A percentile compares a stretch with the other conserved stretches of the same genome.
Evolutionary conservation across 2,329 filamentous ascomycete genomes (phyloP).

Genomic region (Exophiala aquamarina): DNA sequence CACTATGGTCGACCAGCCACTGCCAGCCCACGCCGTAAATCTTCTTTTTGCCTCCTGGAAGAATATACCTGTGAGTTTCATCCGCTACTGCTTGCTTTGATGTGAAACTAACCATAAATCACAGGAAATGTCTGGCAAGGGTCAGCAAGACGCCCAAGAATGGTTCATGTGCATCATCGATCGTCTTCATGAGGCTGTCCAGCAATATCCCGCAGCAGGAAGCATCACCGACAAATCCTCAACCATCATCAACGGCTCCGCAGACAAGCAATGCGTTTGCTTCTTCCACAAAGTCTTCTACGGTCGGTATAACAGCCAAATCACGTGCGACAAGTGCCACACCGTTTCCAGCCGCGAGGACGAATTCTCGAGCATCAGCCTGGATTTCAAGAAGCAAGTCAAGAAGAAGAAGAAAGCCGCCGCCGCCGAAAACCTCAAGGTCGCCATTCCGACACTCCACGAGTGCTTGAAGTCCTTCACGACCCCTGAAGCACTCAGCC

Average conservation of each 20-base stretch:
- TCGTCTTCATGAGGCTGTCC: constrained; percentile 77
- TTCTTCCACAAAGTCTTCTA: constrained; percentile 95
- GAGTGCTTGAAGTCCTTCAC: constrained; percentile 88
- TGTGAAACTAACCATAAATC: not conserved
- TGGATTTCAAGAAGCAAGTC: constrained; percentile 78
- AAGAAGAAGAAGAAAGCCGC: constrained; percentile 38
- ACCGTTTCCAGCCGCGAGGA: constrained; percentile 81
- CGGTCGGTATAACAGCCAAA: constrained; percentile 84
- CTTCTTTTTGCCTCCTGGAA: constrained; percentile 91
- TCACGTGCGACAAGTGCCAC: constrained; percentile 84
- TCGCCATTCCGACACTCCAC: constrained; percentile 57
- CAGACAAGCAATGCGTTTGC: constrained; percentile 66
- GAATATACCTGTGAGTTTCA: constrained; percentile 63
- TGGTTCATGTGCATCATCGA: constrained; percentile 96
- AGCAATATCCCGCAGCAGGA: constrained; percentile 47
- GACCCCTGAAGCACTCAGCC: constrained; percentile 69
- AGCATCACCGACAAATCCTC: constrained; percentile 59
- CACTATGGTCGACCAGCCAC: constrained; percentile 64
- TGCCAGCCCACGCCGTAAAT: constrained; percentile 86
- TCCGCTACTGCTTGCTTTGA: not conserved
- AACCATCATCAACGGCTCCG: constrained; percentile 39
- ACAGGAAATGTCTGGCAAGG: constrained; percentile 78
- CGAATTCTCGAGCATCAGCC: constrained; percentile 84
- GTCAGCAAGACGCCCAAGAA: constrained; percentile 95
- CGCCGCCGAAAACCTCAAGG: constrained; percentile 33